Conservation (phyloP, 2,329 filamentous ascomycete genomes). For the Xylaria sp. region DNA sequence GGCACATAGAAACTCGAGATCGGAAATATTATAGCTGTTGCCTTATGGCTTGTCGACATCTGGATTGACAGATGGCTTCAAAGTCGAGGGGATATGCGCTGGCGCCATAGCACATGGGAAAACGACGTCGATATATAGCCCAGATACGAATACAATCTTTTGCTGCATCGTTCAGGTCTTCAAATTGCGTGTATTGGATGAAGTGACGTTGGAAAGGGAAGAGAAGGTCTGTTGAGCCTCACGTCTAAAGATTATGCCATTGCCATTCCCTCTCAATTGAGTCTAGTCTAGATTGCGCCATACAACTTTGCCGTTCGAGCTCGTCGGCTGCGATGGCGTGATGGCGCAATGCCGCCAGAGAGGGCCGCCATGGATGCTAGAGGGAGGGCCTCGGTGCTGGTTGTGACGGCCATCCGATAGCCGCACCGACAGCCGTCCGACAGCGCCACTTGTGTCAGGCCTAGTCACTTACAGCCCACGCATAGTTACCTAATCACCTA, state of each 20-base stretch:
- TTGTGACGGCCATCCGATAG: constrained; percentile 28
- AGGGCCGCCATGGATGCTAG: constrained; percentile 9
- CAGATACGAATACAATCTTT: constrained; percentile 19
- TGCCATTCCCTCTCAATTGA: constrained; percentile 37
- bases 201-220: constrained; percentile 42
- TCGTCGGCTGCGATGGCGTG: constrained; percentile 34
- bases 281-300: constrained; percentile 50
- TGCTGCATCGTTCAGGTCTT: neutral
- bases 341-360: constrained; percentile 36
- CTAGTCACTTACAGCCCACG: neutral
- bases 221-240: constrained; percentile 43
- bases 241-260: constrained; percentile 36
- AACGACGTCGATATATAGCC: neutral
- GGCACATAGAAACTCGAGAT: neutral
- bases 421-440: constrained; percentile 32
- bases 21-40: constrained; percentile 1
- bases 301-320: constrained; percentile 31
- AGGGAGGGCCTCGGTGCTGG: constrained; percentile 11
- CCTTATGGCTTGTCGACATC: neutral
- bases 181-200: constrained; percentile 16
- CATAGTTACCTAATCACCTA: too few species aligned
- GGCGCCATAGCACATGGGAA: neutral
- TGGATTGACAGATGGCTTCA: neutral
- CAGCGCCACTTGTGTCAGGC: neutral
- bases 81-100: neutral